A percentile compares a stretch with the other conserved stretches of the same genome.
Evolutionary conservation across 2,329 filamentous ascomycete genomes (phyloP).

Genomic region (Nothophaeocryptopus gaeumannii): DNA sequence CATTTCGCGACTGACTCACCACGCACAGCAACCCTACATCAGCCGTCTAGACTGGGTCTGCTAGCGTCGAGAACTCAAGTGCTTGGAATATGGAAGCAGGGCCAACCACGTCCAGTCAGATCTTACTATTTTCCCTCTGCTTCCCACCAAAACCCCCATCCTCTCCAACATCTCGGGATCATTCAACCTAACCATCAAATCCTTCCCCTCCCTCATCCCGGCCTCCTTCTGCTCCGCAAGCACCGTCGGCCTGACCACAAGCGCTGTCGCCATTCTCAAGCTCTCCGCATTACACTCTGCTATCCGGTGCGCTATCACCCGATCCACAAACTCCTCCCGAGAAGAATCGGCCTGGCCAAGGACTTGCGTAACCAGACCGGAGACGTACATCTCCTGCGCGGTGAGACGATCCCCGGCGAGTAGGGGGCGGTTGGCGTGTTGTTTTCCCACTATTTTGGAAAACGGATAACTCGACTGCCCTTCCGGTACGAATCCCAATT

Average conservation of each 20-base stretch:
- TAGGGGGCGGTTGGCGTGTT: constrained; percentile 2
- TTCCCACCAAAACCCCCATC: constrained; percentile 2
- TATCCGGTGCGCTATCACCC: constrained; percentile 1
- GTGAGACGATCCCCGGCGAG: not conserved
- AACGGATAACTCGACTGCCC: not conserved
- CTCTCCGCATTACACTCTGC: not conserved
- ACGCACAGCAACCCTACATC: too few relatives aligned
- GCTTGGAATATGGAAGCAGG: too few relatives aligned
- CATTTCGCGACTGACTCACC: too few relatives aligned
- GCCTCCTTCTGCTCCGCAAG: not conserved
- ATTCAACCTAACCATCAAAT: constrained; percentile 8
- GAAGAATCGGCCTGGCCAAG: not conserved
- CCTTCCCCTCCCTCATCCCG: constrained; percentile 4
- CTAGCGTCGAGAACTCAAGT: too few relatives aligned
- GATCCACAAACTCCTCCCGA: not conserved
- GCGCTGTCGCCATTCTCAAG: not conserved
- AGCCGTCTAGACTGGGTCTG: too few relatives aligned
- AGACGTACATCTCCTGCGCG: constrained; percentile 6
- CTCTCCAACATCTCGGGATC: constrained; percentile 5
- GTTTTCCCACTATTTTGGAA: constrained; percentile 3
- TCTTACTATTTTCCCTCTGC: not conserved
- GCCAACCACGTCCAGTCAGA: not conserved
- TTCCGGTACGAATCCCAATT: constrained; percentile 1
- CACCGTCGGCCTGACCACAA: not conserved
- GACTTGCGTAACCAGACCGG: constrained; percentile 6